Conservation (phyloP, 495 filamentous ascomycete genomes). For the Eremomyces bilateralis region DNA sequence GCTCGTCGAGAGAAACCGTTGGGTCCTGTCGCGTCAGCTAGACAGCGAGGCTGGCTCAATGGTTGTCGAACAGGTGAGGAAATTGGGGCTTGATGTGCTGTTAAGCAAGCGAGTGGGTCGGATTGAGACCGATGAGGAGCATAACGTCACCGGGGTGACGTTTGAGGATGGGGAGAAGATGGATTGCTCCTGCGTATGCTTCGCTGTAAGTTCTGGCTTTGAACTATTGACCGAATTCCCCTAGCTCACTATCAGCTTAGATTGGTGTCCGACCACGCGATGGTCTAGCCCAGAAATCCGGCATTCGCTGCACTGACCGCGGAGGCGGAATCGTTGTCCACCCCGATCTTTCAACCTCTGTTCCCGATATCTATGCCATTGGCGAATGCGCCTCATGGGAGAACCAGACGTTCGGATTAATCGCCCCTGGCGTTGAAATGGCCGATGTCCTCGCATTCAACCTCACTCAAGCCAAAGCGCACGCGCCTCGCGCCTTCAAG, state of each 20-base stretch:
- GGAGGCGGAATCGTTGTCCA: constrained; percentile 64
- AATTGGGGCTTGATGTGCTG: constrained; percentile 67
- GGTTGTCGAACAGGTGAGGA: constrained; percentile 64
- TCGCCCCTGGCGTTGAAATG: constrained; percentile 91
- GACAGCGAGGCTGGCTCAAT: constrained; percentile 67
- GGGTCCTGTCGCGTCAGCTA: constrained; percentile 73
- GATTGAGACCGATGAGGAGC: constrained; percentile 45
- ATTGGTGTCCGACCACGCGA: constrained; percentile 78
- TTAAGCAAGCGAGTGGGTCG: constrained; percentile 54
- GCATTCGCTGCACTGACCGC: constrained; percentile 51
- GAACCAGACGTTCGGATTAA: constrained; percentile 79
- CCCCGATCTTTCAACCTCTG: constrained; percentile 49
- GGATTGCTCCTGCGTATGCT: constrained; percentile 69
- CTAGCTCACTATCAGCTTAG: constrained; percentile 7
- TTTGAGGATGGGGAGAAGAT: constrained; percentile 77
- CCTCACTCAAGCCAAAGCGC: constrained; percentile 58
- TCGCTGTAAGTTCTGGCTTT: constrained; percentile 36
- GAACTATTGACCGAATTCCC: not conserved
- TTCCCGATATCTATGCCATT: constrained; percentile 64
- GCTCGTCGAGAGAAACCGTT: constrained; percentile 72
- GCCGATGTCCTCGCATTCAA: constrained; percentile 92
- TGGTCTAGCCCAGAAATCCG: constrained; percentile 47
- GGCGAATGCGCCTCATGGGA: constrained; percentile 94
- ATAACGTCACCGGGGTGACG: constrained; percentile 48
- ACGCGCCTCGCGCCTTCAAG: constrained; percentile 50